phyloP scores from a whole-genome alignment of 2,329 filamentous ascomycete species.

The Tolypocladium endophyticum region DNA sequence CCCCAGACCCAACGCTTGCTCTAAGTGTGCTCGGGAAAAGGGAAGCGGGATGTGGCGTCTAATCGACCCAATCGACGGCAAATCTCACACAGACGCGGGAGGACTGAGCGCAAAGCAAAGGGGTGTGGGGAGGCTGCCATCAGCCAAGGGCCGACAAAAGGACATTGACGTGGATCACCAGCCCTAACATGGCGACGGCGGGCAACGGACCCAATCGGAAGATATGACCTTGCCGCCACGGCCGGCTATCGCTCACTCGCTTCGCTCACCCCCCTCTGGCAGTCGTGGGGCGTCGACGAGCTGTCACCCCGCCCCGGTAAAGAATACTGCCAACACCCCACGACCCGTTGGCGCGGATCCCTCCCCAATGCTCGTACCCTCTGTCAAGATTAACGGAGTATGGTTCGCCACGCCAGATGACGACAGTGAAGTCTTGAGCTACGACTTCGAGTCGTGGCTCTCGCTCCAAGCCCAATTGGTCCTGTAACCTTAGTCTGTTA shows the following conservation, averaged over 20 bases:
- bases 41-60: constrained; percentile 12
- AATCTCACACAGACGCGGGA: not conserved
- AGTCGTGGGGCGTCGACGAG: not conserved
- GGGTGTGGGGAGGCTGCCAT: not conserved
- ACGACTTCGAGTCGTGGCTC: not conserved
- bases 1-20: too few relatives aligned
- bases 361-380: not conserved
- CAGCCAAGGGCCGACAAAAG: constrained; percentile 12
- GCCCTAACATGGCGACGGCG: constrained; percentile 13
- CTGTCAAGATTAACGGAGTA: not conserved
- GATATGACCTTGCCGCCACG: constrained; percentile 12
- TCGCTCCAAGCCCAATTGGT: not conserved
- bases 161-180: constrained; percentile 19
- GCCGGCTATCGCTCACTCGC: not conserved
- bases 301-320: not conserved
- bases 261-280: not conserved
- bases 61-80: constrained; percentile 18
- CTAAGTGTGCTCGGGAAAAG: not conserved
- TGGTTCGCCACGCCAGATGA: not conserved
- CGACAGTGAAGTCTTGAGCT: not conserved
- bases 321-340: not conserved
- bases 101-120: not conserved
- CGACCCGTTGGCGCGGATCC: not conserved
- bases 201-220: constrained; percentile 18
- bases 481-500: not conserved